phyloP scores from a whole-genome alignment of 2,329 filamentous ascomycete species.

The Ophiocordyceps robertsii region DNA sequence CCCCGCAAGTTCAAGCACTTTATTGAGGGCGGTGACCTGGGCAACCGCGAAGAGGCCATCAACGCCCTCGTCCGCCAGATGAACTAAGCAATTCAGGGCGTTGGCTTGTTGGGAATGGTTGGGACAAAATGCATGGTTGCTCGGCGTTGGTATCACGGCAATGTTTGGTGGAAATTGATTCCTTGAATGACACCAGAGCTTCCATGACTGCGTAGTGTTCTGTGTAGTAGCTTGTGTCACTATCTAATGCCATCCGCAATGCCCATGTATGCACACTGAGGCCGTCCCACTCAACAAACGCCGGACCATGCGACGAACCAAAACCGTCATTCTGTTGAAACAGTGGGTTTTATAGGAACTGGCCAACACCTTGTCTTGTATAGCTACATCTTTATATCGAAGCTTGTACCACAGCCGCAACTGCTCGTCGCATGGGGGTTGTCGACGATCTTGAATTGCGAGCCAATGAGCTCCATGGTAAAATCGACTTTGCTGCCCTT shows the following conservation, averaged over 20 bases:
- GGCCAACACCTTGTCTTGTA: no score
- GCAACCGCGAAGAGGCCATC: conserved; percentile 98
- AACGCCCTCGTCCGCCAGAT: conserved; percentile 93
- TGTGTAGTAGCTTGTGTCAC: neutral
- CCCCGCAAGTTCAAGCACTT: conserved; percentile 98
- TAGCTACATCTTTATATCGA: conserved; percentile 50
- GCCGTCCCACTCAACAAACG: no score
- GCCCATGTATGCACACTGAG: no score
- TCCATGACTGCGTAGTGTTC: conserved; percentile 9
- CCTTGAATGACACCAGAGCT: conserved; percentile 26
- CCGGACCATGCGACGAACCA: no score
- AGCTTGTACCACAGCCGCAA: conserved; percentile 94
- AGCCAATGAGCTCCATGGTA: conserved; percentile 80
- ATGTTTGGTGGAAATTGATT: conserved; percentile 23
- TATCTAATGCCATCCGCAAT: neutral
- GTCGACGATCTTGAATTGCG: conserved; percentile 90
- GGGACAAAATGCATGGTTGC: conserved; percentile 22
- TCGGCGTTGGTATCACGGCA: conserved; percentile 28
- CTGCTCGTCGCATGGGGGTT: conserved; percentile 87
- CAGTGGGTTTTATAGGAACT: no score
- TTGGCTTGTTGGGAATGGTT: conserved; percentile 11
- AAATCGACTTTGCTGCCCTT: conserved; percentile 95
- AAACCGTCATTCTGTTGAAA: no score
- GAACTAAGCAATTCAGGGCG: conserved; percentile 52
- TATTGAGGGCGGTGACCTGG: conserved; percentile 95